phyloP scores from a whole-genome alignment of 2,329 filamentous ascomycete genomes.

The Corinectria fuckeliana region DNA sequence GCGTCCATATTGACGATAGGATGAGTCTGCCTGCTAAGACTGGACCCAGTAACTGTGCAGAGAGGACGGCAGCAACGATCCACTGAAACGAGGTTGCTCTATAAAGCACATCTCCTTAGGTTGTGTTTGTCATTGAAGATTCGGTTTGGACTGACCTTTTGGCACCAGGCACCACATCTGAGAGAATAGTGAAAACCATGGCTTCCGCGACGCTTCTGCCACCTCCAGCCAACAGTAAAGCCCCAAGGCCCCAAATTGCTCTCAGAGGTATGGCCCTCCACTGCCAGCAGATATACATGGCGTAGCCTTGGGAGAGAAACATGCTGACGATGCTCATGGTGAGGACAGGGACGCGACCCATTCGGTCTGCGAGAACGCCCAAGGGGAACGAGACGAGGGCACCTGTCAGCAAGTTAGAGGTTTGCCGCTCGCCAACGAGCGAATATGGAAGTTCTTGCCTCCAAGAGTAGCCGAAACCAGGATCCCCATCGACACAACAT shows the following conservation, averaged over 20 bases:
- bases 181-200: conserved; percentile 38
- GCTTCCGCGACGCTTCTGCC: conserved; percentile 36
- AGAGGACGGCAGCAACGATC: conserved; percentile 30
- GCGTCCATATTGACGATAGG: conserved; percentile 25
- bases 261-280: conserved; percentile 28
- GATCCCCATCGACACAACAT: conserved; percentile 27
- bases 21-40: conserved; percentile 27
- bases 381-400: conserved; percentile 31
- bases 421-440: neutral
- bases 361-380: conserved; percentile 32
- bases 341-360: conserved; percentile 36
- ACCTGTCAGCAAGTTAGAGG: conserved; percentile 20
- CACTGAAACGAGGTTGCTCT: conserved; percentile 38
- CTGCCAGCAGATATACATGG: conserved; percentile 28
- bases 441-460: conserved; percentile 6
- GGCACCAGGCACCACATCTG: conserved; percentile 23
- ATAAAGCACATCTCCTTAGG: neutral
- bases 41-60: conserved; percentile 28
- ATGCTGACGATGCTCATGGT: conserved; percentile 33
- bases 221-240: conserved; percentile 33
- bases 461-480: conserved; percentile 30
- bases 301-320: conserved; percentile 31
- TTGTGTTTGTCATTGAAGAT: neutral
- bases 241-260: conserved; percentile 35
- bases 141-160: conserved; percentile 20